Base-by-base conservation (phyloP, 495 filamentous ascomycete genomes). In the Oidiodendron maius region DNA sequence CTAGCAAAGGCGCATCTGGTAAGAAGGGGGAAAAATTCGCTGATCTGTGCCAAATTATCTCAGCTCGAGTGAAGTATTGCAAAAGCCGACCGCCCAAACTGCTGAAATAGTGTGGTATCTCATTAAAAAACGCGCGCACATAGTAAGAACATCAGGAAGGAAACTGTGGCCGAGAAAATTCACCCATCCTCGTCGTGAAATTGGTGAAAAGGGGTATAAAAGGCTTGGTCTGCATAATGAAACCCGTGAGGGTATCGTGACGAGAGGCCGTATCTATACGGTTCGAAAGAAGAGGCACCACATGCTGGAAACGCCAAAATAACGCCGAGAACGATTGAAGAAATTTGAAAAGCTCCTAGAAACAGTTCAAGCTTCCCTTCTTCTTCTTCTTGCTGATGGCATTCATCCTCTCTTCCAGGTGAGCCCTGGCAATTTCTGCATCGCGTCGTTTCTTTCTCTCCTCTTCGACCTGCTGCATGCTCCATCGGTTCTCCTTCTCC, bases 311-410 rank as follows among this genome's bases (percentile, higher is more conserved):
- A 28, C 10, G 8, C 41, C 13, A 17, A 44, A 11, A 11, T n/a
- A 22, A 15, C 22, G 40, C 40, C 40, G 22, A 21, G 16, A 42
- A 42, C 20, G 13, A 8, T 17, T 21, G 13, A 13, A 26, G 24
- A 43, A 28, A 43, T 13, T 11, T 16, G 30, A 12, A n/a, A 30
- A 17, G 21, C 23, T 26, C 16, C 47, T 85, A 98, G 70, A 98
- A 98, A 74, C 93, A 98, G 70, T 95, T 96, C 59, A 98, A 81
- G 24, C 84, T 87, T 61, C 88, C 85, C 81, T 93, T 93, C 79
- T 93, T 93, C 75, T 88, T 89, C 81, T 96, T 95, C 74, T 91
- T 95, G 64, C 82, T 85, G 60, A 95, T 82, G n/a, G 81, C 84
- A 50, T 86, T 83, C 91, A 98, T 96, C 11, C 90, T 76, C 71